phyloP scores from a whole-genome alignment of 441 rosid genomes.

The Kokia cookei region DNA sequence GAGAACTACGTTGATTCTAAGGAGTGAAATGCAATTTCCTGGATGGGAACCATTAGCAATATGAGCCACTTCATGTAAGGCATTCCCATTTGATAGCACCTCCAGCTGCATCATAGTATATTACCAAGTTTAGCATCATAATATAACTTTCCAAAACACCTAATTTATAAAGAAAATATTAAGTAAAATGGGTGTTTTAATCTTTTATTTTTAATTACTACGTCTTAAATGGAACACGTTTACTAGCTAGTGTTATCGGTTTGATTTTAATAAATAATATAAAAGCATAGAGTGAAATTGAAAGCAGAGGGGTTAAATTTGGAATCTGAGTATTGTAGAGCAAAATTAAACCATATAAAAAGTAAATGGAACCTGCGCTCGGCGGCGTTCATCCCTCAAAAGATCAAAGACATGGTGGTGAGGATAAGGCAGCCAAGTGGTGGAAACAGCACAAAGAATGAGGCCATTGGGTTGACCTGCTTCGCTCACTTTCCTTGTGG shows the following conservation, averaged over 20 bases:
- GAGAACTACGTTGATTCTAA: slow-evolving; percentile 63
- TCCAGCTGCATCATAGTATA: slow-evolving; percentile 33
- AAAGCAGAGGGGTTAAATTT: too few relatives aligned
- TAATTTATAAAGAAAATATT: too few relatives aligned
- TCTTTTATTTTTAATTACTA: too few relatives aligned
- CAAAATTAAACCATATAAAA: background rate
- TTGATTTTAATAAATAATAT: too few relatives aligned
- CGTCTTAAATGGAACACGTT: too few relatives aligned
- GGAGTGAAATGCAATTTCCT: slow-evolving; percentile 87
- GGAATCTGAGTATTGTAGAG: too few relatives aligned
- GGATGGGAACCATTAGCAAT: slow-evolving; percentile 89
- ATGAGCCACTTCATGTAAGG: slow-evolving; percentile 82
- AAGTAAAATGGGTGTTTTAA: too few relatives aligned
- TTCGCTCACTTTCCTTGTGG: slow-evolving; percentile 56
- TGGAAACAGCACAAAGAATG: slow-evolving; percentile 50
- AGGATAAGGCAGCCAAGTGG: slow-evolving; percentile 78
- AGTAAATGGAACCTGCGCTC: slow-evolving; percentile 9
- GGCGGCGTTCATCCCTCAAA: background rate
- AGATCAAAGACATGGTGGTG: slow-evolving; percentile 45
- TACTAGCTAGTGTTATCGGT: too few relatives aligned
- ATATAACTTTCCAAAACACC: too few relatives aligned
- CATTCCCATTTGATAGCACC: slow-evolving; percentile 69
- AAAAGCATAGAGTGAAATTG: too few relatives aligned
- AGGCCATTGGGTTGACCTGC: slow-evolving; percentile 26
- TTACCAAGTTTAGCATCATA: too few relatives aligned